phyloP scores from a whole-genome alignment of 257 asterid species.

The Lycium ferocissimum region DNA sequence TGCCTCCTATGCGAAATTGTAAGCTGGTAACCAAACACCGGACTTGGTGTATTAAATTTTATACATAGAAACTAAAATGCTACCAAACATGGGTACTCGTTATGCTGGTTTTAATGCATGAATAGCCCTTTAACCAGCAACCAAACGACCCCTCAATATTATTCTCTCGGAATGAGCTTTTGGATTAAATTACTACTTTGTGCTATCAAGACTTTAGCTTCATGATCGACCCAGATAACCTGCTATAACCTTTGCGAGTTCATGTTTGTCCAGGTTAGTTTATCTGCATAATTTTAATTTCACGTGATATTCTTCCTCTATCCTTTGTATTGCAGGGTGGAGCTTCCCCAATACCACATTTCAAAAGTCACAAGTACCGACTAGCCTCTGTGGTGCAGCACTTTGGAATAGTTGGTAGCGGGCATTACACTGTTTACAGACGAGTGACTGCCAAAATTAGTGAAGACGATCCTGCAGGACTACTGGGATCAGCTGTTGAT shows the following conservation, averaged over 20 bases:
- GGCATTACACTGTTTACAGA: conserved; percentile 89
- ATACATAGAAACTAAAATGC: too few species aligned
- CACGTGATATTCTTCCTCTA: not conserved
- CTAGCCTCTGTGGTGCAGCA: conserved; percentile 87
- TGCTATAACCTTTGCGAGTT: not conserved
- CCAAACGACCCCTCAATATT: too few species aligned
- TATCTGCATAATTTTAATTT: not conserved
- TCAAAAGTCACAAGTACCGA: conserved; percentile 51
- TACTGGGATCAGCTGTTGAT: conserved; percentile 56
- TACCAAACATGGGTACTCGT: too few species aligned
- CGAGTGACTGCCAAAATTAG: conserved; percentile 57
- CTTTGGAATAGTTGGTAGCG: conserved; percentile 73
- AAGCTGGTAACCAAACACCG: too few species aligned
- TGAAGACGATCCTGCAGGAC: conserved; percentile 54
- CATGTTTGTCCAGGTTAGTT: not conserved
- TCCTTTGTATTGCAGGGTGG: conserved; percentile 42
- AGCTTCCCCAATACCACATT: conserved; percentile 15
- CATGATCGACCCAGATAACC: not conserved
- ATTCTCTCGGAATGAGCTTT: not conserved
- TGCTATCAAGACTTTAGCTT: not conserved
- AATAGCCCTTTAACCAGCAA: too few species aligned
- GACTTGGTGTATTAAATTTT: too few species aligned
- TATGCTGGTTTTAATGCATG: too few species aligned
- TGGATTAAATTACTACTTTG: not conserved
- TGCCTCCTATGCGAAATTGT: too few species aligned